phyloP scores from a whole-genome alignment of 306 rosid species.

The Trifolium dubium region DNA sequence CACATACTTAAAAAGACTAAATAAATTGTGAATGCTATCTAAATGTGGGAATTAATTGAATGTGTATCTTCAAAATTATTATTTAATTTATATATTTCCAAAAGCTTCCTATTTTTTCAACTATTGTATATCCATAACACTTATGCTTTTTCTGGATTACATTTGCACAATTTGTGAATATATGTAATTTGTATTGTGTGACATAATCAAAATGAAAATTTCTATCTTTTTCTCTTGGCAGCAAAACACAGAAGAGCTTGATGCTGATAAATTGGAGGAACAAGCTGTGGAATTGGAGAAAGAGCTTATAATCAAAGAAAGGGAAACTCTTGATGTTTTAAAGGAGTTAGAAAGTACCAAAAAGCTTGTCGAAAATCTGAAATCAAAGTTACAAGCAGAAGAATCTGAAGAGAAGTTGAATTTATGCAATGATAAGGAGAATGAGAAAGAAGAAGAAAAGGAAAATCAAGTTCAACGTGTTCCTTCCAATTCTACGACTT shows the following conservation, averaged over 20 bases:
- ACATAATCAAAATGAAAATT: background rate
- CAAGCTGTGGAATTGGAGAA: slow-evolving; percentile 46
- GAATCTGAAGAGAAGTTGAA: slow-evolving; percentile 40
- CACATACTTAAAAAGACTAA: no score
- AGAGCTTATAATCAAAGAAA: slow-evolving; percentile 53
- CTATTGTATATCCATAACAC: no score
- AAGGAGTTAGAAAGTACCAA: slow-evolving; percentile 55
- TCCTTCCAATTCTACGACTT: slow-evolving; percentile 46
- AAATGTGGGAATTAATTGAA: background rate
- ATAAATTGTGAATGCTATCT: no score
- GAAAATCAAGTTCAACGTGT: slow-evolving; percentile 55
- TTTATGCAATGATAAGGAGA: slow-evolving; percentile 26
- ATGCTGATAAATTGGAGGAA: slow-evolving; percentile 46
- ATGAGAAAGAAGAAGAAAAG: slow-evolving; percentile 57
- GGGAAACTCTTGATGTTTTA: slow-evolving; percentile 53
- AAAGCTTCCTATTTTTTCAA: background rate
- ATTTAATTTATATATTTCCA: background rate
- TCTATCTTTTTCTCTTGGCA: slow-evolving; percentile 25
- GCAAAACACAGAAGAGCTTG: slow-evolving; percentile 38
- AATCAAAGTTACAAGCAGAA: slow-evolving; percentile 50
- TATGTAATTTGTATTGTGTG: background rate
- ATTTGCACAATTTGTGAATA: background rate
- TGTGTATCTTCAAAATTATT: background rate
- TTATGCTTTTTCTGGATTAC: background rate
- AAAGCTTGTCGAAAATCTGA: slow-evolving; percentile 51